These are phyloP conservation scores for Colletotrichum brevisporum DNA, from an alignment of 2,329 filamentous ascomycete species.

Conservation along the genomic window DNA sequence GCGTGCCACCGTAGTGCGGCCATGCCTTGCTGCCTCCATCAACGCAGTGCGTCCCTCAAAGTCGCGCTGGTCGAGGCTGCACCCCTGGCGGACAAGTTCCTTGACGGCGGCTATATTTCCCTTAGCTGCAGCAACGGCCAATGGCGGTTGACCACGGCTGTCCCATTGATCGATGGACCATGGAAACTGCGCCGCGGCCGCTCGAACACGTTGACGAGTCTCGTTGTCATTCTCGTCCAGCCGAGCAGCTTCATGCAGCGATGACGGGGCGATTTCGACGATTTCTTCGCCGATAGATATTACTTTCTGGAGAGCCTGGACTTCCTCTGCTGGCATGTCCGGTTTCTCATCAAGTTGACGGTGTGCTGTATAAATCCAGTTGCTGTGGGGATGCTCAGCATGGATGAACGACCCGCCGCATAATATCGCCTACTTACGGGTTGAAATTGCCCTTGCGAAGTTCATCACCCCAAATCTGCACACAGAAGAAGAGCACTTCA, in stretches of 20 bases:
- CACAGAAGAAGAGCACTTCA: rapidly evolving
- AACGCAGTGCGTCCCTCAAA: background rate
- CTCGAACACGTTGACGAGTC: background rate
- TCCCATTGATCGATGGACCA: background rate
- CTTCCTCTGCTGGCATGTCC: rapidly evolving
- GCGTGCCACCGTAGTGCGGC: background rate
- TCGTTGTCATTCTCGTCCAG: background rate
- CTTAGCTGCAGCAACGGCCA: background rate
- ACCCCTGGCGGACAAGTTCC: background rate
- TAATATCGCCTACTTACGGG: background rate
- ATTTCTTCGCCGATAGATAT: background rate
- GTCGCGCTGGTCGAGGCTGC: background rate
- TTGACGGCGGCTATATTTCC: background rate
- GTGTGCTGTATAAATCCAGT: background rate
- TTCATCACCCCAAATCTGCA: background rate
- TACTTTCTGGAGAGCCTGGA: background rate
- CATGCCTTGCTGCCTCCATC: rapidly evolving
- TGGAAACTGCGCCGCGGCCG: background rate
- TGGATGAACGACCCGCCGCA: too few species aligned
- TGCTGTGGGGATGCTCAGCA: background rate
- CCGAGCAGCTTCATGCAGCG: background rate
- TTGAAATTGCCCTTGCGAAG: background rate
- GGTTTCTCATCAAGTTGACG: rapidly evolving
- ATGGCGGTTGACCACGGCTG: background rate
- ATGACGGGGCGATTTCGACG: background rate